These are phyloP conservation scores for Calycina herbarum DNA, from an alignment of 2,329 filamentous ascomycete genomes.

Conservation along the genomic window DNA sequence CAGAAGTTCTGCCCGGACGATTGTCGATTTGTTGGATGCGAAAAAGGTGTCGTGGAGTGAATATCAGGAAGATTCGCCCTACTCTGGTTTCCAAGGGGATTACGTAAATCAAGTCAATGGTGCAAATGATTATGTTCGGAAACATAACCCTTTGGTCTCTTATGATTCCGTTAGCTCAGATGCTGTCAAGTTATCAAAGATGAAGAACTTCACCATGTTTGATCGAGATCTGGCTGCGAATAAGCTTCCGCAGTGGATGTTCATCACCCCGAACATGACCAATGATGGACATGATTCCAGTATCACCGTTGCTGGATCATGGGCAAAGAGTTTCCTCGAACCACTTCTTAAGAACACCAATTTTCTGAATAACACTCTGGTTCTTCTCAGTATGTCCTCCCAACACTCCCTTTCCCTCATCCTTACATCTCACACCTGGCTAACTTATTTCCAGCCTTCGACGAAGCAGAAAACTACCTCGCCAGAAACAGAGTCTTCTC, in stretches of 20 bases:
- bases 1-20: constrained; percentile 56
- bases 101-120: constrained; percentile 64
- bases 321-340: constrained; percentile 67
- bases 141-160: constrained; percentile 69
- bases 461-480: constrained; percentile 70
- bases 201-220: constrained; percentile 74
- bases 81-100: constrained; percentile 66
- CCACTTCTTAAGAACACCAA: constrained; percentile 67
- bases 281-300: constrained; percentile 68
- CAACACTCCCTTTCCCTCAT: background rate
- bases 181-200: constrained; percentile 59
- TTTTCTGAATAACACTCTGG: constrained; percentile 72
- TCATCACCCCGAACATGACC: constrained; percentile 74
- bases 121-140: constrained; percentile 74
- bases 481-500: constrained; percentile 66
- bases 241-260: constrained; percentile 69
- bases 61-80: constrained; percentile 77
- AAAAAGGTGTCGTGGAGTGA: constrained; percentile 57
- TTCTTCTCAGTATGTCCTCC: constrained; percentile 61
- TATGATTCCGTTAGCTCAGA: constrained; percentile 63
- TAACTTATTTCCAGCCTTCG: constrained; percentile 64
- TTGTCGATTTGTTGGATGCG: constrained; percentile 51
- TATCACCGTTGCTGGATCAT: constrained; percentile 61
- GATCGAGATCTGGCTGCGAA: constrained; percentile 63
- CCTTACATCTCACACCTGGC: constrained; percentile 58